Conservation (phyloP, 345 rosid species). For the Syzygium aqueum region DNA sequence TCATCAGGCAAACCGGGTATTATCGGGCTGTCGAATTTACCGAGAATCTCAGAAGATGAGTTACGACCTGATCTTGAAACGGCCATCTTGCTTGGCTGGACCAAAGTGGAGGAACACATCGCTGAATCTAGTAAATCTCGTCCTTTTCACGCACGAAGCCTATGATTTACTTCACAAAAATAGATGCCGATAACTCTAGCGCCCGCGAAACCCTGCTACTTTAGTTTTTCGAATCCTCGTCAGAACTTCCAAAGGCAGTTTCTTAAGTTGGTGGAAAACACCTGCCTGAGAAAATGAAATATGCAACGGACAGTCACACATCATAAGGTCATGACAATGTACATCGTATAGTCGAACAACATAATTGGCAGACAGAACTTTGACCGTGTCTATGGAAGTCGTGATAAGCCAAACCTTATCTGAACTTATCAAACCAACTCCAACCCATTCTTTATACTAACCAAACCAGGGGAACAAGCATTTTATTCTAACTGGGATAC, state of each 20-base stretch:
- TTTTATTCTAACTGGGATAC: neutral
- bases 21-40: slow-evolving; percentile 29
- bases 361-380: neutral
- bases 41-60: slow-evolving; percentile 19
- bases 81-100: slow-evolving; percentile 4
- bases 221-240: neutral
- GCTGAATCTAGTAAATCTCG: neutral
- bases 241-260: neutral
- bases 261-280: neutral
- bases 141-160: neutral
- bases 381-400: neutral
- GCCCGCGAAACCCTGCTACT: neutral
- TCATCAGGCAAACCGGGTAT: slow-evolving; percentile 91
- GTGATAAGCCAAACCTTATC: neutral
- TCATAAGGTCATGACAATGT: neutral
- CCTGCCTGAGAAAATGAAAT: neutral
- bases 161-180: neutral
- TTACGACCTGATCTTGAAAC: slow-evolving; percentile 23
- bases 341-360: neutral
- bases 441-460: neutral
- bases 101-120: slow-evolving; percentile 12
- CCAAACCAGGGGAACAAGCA: neutral
- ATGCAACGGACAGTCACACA: neutral
- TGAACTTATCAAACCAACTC: neutral
- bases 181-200: neutral